These are phyloP conservation scores for Phytophthora palmivora DNA, from an alignment of 352 stramenopile genomes.

Conservation along the genomic window DNA sequence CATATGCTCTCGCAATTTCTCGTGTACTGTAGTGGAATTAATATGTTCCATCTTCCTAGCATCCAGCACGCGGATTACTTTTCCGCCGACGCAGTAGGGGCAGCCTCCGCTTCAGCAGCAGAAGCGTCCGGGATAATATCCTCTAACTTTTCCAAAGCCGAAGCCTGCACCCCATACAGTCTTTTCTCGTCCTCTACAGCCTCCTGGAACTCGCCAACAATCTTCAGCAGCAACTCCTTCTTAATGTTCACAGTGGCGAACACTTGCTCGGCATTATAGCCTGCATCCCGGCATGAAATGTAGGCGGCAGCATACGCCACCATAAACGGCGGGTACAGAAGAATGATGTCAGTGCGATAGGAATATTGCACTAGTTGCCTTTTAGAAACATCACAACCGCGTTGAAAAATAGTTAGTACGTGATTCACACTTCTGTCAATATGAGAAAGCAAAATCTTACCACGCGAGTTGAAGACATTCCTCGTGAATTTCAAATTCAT, in stretches of 20 bases:
- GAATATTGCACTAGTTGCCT: conserved; percentile 90
- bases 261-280: conserved; percentile 80
- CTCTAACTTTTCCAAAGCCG: conserved; percentile 79
- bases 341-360: conserved; percentile 89
- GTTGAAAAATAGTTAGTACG: not conserved
- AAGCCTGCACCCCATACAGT: conserved; percentile 65
- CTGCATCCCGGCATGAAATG: conserved; percentile 79
- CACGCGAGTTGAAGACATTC: conserved; percentile 87
- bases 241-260: conserved; percentile 87
- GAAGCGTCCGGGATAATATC: conserved; percentile 77
- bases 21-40: not conserved
- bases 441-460: conserved; percentile 32
- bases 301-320: conserved; percentile 86
- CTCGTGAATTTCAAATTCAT: conserved; percentile 88
- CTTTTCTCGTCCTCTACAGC: conserved; percentile 81
- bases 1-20: not conserved
- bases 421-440: too few relatives aligned
- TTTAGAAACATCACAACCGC: not conserved
- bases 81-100: conserved; percentile 19
- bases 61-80: conserved; percentile 37
- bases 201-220: conserved; percentile 79
- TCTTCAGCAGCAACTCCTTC: conserved; percentile 79
- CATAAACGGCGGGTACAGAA: conserved; percentile 88
- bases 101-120: conserved; percentile 40
- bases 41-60: not conserved